Conservation (phyloP, 176 grass and related monocot species). For the Zizania latifolia region DNA sequence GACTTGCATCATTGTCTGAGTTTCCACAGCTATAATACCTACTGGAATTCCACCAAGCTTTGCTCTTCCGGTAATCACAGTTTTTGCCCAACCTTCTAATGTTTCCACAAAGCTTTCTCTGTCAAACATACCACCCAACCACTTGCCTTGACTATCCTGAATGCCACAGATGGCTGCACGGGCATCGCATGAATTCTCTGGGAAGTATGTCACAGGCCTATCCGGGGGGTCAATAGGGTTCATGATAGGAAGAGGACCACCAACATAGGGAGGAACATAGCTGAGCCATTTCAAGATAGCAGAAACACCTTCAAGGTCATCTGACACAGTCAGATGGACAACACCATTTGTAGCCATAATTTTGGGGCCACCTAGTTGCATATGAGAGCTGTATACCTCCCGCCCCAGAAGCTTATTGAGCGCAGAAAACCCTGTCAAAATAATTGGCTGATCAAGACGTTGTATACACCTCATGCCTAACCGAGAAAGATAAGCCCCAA, state of each 20-base stretch:
- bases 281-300: slow-evolving; percentile 96
- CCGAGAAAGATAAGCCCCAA: slow-evolving; percentile 95
- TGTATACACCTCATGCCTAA: slow-evolving; percentile 98
- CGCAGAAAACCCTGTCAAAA: slow-evolving; percentile 86
- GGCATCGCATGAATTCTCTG: slow-evolving; percentile 88
- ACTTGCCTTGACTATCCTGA: slow-evolving; percentile 55
- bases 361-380: slow-evolving; percentile 98
- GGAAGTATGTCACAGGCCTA: slow-evolving; percentile 67
- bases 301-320: slow-evolving; percentile 98
- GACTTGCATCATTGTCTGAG: slow-evolving; percentile 91
- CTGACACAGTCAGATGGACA: slow-evolving; percentile 86
- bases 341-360: slow-evolving; percentile 99
- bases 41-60: slow-evolving; percentile 96
- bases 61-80: slow-evolving; percentile 89
- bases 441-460: slow-evolving; percentile 95
- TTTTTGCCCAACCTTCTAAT: slow-evolving; percentile 98
- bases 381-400: slow-evolving; percentile 97
- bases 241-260: slow-evolving; percentile 85
- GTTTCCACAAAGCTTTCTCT: slow-evolving; percentile 87
- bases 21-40: slow-evolving; percentile 91
- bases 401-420: slow-evolving; percentile 96
- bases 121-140: slow-evolving; percentile 94
- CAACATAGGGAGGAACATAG: slow-evolving; percentile 88
- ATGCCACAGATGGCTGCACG: slow-evolving; percentile 80
- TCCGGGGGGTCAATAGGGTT: slow-evolving; percentile 83